Conservation (phyloP, 108 stramenopile species). For the Asterionellopsis glacialis region DNA sequence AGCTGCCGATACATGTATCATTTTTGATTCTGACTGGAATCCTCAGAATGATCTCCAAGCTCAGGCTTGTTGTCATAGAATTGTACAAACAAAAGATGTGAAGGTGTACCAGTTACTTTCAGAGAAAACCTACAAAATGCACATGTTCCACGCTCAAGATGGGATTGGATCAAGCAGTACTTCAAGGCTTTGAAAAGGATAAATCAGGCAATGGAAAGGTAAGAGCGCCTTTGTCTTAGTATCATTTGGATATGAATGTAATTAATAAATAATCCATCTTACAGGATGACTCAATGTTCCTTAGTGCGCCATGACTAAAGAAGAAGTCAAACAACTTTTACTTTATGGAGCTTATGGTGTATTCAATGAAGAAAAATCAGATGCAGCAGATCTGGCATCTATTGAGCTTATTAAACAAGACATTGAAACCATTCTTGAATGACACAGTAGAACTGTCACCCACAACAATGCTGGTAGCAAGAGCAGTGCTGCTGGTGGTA, state of each 20-base stretch:
- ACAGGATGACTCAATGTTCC: not conserved
- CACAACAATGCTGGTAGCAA: conserved; percentile 76
- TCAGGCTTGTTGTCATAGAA: conserved; percentile 93
- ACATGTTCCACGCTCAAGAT: conserved; percentile 99
- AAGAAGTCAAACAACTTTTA: conserved; percentile 74
- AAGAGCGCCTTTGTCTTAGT: not conserved
- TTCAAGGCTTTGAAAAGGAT: conserved; percentile 81
- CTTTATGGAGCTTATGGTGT: conserved; percentile 88
- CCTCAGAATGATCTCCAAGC: conserved; percentile 98
- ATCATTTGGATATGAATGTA: not conserved
- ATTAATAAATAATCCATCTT: not conserved
- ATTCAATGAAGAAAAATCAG: conserved; percentile 82
- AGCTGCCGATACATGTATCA: conserved; percentile 87
- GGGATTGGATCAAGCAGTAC: conserved; percentile 96
- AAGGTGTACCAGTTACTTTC: conserved; percentile 91
- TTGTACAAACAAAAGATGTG: conserved; percentile 94
- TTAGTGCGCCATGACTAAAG: conserved; percentile 58
- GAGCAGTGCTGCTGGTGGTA: conserved; percentile 69
- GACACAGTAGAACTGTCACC: conserved; percentile 62
- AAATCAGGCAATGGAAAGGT: conserved; percentile 42
- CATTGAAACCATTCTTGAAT: conserved; percentile 82
- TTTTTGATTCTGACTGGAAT: conserved; percentile 94
- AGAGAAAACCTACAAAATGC: conserved; percentile 94
- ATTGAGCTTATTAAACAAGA: conserved; percentile 75
- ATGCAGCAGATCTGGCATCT: conserved; percentile 69